phyloP scores from a whole-genome alignment of 2,329 filamentous ascomycete genomes.

The Aspergillus viridinutans region DNA sequence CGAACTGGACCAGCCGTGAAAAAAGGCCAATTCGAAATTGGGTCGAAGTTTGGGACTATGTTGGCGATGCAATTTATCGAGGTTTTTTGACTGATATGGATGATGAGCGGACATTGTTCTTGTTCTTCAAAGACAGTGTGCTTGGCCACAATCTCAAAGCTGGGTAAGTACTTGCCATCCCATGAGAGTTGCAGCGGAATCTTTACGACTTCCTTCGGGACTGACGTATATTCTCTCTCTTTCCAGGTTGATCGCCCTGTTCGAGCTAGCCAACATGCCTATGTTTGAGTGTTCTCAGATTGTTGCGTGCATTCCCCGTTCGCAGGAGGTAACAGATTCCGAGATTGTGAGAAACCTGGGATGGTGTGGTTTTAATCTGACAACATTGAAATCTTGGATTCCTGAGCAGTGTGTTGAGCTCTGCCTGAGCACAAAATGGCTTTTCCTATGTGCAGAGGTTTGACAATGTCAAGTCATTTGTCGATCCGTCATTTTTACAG shows the following conservation, averaged over 20 bases:
- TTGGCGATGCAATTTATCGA: constrained; percentile 76
- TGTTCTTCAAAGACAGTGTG: constrained; percentile 76
- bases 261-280: constrained; percentile 76
- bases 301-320: constrained; percentile 75
- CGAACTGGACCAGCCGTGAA: constrained; percentile 23
- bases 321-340: constrained; percentile 57
- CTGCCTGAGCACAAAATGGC: constrained; percentile 71
- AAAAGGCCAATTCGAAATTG: constrained; percentile 28
- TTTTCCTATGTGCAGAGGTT: constrained; percentile 85
- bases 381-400: constrained; percentile 72
- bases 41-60: constrained; percentile 63
- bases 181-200: neutral
- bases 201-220: neutral
- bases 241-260: constrained; percentile 74
- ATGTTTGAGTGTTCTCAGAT: constrained; percentile 69
- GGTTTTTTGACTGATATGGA: constrained; percentile 73
- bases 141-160: constrained; percentile 77
- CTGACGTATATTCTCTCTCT: neutral
- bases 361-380: constrained; percentile 88
- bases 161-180: constrained; percentile 58
- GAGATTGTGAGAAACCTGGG: constrained; percentile 73
- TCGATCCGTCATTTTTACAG: constrained; percentile 1
- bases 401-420: constrained; percentile 49
- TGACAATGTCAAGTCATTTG: constrained; percentile 37
- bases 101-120: constrained; percentile 71